Base-by-base conservation (phyloP, 495 filamentous ascomycete species). In the Staphylotrichum longicolle region DNA sequence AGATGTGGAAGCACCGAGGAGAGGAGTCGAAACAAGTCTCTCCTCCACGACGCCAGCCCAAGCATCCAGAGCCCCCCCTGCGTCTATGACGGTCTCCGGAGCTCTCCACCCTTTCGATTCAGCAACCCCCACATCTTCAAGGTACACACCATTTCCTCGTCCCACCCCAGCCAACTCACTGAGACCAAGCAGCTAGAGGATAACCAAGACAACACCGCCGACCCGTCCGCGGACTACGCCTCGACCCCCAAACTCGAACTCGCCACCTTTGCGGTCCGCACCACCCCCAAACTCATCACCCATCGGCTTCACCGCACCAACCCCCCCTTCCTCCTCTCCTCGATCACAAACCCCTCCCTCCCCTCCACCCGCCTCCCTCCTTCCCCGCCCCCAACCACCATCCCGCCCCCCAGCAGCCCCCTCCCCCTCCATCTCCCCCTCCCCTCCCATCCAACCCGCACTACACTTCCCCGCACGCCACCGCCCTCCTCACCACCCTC, bases 51-150 rank as follows among this genome's bases (percentile, higher is more conserved):
- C 53, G 6, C 8, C 3, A 35, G 11, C 1, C 0, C 20, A 4
- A 9, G 8, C 7, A 27, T 12, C 5, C 7, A 6, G 15, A n/a
- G 2, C 8, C 35, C 11, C 15, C n/a, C 30, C 6, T 20, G 8
- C 3, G n/a, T 51, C 0, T 45, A 44, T 27, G 57, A 59, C 47
- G 57, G 57, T 0, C 47, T 52, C 5, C 32, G 57, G 30, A 59
- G 57, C 48, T 59, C 47, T 8, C 58, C 58, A 15, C 53, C 40
- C 11, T 2, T 10, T 2, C 7, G 12, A 0, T 4, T 30, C 5
- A 27, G 46, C 6, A 2, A 1, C 1, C 8, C 49, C 12, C 40
- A 53, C 40, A 27, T 20, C 14, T 39, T 7, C 12, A 60, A 54
- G 49, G 14, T n/a, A 44, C 39, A 49, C 37, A 50, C 34, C 10